These are phyloP conservation scores for Ogataea siamensis DNA, from an alignment of 805 yeast genomes.

Conservation along the genomic window DNA sequence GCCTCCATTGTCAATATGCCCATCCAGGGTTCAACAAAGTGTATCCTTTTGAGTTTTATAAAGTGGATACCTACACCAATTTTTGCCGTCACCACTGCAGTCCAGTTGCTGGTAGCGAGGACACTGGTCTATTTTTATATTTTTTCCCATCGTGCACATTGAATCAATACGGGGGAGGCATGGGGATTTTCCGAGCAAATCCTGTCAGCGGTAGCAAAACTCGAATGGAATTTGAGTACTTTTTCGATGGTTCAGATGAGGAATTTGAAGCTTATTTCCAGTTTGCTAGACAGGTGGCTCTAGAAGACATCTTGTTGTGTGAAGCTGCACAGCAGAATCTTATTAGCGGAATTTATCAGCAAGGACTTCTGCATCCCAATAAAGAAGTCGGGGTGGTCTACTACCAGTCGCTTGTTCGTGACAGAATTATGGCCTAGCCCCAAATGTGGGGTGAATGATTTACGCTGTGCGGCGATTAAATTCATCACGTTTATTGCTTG, in stretches of 20 bases:
- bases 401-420: slow-evolving; percentile 22
- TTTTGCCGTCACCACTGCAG: slow-evolving; percentile 30
- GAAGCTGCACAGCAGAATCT: slow-evolving; percentile 32
- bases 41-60: slow-evolving; percentile 30
- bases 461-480: neutral
- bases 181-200: slow-evolving; percentile 30
- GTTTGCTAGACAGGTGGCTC: slow-evolving; percentile 34
- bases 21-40: slow-evolving; percentile 30
- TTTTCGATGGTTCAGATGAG: slow-evolving; percentile 29
- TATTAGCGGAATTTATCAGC: slow-evolving; percentile 23
- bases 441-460: neutral
- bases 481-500: neutral
- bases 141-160: slow-evolving; percentile 31
- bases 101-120: slow-evolving; percentile 15
- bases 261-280: slow-evolving; percentile 29
- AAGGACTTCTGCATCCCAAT: slow-evolving; percentile 30
- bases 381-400: slow-evolving; percentile 29
- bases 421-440: slow-evolving; percentile 18
- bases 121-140: slow-evolving; percentile 28
- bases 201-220: slow-evolving; percentile 29
- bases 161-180: slow-evolving; percentile 32
- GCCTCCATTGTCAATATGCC: slow-evolving; percentile 30
- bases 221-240: slow-evolving; percentile 34
- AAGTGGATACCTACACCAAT: slow-evolving; percentile 27
- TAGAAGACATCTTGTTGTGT: slow-evolving; percentile 32